Percentiles rank a stretch among this genome's conserved stretches.
Conservation (phyloP, 192 early-diverging fungal genomes). For the Linnemannia schmuckeri region DNA sequence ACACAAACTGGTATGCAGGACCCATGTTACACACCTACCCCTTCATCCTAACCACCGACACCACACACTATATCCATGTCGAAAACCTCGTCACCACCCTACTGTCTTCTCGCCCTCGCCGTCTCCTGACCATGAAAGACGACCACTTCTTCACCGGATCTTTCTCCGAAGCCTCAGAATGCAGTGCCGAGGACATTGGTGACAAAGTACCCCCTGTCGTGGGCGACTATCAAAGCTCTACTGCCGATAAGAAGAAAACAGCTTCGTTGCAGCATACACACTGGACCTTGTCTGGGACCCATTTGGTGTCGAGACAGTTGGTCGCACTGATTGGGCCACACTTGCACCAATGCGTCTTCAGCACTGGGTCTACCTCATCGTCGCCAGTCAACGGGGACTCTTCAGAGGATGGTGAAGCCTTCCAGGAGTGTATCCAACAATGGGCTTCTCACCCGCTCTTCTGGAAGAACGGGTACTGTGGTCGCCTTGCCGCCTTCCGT, state of each 20-base stretch:
- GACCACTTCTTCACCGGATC: conserved; percentile 30
- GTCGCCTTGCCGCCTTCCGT: conserved; percentile 31
- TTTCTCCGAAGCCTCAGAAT: conserved; percentile 42
- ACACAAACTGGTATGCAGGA: conserved; percentile 50
- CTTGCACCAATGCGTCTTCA: conserved; percentile 30
- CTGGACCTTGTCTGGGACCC: conserved; percentile 45
- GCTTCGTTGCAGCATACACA: conserved; percentile 7
- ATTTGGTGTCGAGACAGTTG: conserved; percentile 42
- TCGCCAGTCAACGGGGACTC: conserved; percentile 1
- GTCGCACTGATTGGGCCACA: conserved; percentile 45
- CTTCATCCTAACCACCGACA: conserved; percentile 45
- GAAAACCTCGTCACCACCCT: conserved; percentile 43
- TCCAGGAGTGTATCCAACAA: conserved; percentile 31
- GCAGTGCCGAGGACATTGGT: conserved; percentile 40
- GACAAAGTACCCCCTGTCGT: conserved; percentile 11
- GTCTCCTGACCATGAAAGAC: conserved; percentile 53
- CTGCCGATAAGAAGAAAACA: neutral
- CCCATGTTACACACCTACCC: conserved; percentile 43
- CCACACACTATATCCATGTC: conserved; percentile 49
- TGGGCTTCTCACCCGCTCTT: conserved; percentile 42
- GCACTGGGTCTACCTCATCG: neutral
- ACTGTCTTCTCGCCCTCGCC: conserved; percentile 22
- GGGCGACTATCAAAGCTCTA: neutral
- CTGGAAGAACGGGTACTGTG: conserved; percentile 52
- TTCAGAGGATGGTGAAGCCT: conserved; percentile 16